Evolutionary conservation across 2,329 filamentous ascomycete species (phyloP).

Genomic region (Phyllosticta capitalensis): DNA sequence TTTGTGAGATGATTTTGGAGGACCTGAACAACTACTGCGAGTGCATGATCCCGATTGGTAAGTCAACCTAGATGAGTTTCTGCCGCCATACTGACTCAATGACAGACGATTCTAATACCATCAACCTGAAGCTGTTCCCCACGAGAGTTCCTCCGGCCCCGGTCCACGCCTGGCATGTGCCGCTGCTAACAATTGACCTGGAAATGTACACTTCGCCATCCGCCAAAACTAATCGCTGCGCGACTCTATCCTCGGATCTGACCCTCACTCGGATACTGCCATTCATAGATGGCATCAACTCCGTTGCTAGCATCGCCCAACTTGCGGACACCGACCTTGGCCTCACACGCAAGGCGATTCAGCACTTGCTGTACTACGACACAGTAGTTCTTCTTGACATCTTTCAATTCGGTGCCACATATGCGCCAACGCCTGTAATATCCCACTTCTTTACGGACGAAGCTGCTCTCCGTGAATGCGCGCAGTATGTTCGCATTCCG

Average conservation of each 20-base stretch:
- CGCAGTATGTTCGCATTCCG: conserved; percentile 58
- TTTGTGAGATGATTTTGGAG: conserved; percentile 80
- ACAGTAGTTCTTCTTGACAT: conserved; percentile 85
- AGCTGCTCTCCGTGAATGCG: conserved; percentile 77
- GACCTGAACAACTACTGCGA: conserved; percentile 96
- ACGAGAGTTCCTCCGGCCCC: conserved; percentile 66
- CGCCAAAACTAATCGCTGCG: conserved; percentile 15
- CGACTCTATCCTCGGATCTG: conserved; percentile 57
- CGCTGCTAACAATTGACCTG: conserved; percentile 54
- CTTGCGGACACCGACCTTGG: conserved; percentile 78
- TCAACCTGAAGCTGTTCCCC: conserved; percentile 94
- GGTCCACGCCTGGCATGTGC: conserved; percentile 84
- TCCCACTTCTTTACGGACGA: conserved; percentile 68
- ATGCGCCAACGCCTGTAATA: conserved; percentile 72
- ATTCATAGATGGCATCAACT: conserved; percentile 83
- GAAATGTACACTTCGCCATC: conserved; percentile 12
- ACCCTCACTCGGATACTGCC: conserved; percentile 71
- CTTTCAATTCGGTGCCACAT: conserved; percentile 88
- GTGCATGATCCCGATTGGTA: conserved; percentile 95
- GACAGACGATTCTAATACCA: conserved; percentile 79
- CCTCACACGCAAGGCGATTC: conserved; percentile 75
- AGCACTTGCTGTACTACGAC: conserved; percentile 88
- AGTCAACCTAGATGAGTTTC: conserved; percentile 19
- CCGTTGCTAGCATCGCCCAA: conserved; percentile 76
- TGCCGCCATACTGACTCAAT: conserved; percentile 11